phyloP scores from a whole-genome alignment of 108 stramenopile species.

The Skeletonema potamos region DNA sequence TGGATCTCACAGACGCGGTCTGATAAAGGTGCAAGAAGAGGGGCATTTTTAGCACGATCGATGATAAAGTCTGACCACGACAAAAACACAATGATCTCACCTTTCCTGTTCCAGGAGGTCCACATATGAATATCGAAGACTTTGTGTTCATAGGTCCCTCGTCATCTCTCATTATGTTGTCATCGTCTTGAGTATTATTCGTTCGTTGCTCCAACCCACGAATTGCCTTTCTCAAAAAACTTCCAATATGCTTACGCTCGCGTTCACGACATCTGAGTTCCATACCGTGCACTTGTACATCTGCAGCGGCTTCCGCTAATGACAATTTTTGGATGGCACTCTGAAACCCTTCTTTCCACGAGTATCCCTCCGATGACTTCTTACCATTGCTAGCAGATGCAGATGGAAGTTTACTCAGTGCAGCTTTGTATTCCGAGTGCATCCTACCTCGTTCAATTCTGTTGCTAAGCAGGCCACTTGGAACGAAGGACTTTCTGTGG shows the following conservation, averaged over 20 bases:
- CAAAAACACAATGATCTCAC: background rate
- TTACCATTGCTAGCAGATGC: background rate
- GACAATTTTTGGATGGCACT: conserved; percentile 64
- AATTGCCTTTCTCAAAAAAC: conserved; percentile 67
- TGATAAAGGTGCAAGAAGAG: conserved; percentile 31
- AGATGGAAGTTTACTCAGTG: conserved; percentile 32
- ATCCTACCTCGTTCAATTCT: conserved; percentile 47
- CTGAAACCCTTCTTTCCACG: conserved; percentile 60
- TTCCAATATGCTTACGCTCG: conserved; percentile 57
- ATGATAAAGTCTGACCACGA: background rate
- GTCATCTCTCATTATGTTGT: background rate
- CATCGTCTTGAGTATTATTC: conserved; percentile 6
- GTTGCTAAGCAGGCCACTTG: conserved; percentile 59
- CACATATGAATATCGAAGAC: conserved; percentile 75
- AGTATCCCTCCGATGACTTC: background rate
- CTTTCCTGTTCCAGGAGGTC: conserved; percentile 79
- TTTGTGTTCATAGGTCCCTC: conserved; percentile 27
- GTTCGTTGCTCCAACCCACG: conserved; percentile 17
- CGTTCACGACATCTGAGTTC: conserved; percentile 64
- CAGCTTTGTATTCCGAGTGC: conserved; percentile 45
- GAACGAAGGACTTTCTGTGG: conserved; percentile 67
- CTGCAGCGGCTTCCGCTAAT: conserved; percentile 71
- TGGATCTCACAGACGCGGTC: conserved; percentile 76
- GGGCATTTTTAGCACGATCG: background rate
- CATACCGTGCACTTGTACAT: conserved; percentile 49